A percentile compares a stretch with the other conserved stretches of the same genome.
Conservation (phyloP, 805 yeast genomes). For the Saccharomycopsis sp. region DNA sequence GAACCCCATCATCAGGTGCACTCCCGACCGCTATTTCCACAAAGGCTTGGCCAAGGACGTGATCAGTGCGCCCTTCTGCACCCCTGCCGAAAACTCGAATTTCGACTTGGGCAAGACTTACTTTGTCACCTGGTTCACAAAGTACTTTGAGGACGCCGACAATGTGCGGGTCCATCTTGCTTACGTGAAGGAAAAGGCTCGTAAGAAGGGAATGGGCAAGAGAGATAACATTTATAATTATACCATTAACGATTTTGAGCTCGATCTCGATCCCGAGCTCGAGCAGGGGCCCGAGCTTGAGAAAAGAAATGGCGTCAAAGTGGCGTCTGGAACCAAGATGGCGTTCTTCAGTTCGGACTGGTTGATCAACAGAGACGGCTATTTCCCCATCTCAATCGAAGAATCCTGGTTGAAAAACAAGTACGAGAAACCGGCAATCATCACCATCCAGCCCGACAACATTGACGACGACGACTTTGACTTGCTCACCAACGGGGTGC, state of each 20-base stretch:
- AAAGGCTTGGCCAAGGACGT: slow-evolving; percentile 51
- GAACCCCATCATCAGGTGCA: slow-evolving; percentile 78
- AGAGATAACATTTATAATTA: slow-evolving; percentile 25
- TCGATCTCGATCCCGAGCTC: slow-evolving; percentile 15
- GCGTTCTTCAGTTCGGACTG: slow-evolving; percentile 68
- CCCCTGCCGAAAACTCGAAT: slow-evolving; percentile 55
- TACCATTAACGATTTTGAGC: too few species aligned
- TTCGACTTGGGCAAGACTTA: slow-evolving; percentile 55
- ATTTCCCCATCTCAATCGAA: slow-evolving; percentile 48
- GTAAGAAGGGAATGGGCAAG: slow-evolving; percentile 48
- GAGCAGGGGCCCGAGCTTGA: slow-evolving; percentile 7
- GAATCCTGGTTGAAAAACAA: slow-evolving; percentile 56
- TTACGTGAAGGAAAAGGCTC: slow-evolving; percentile 46
- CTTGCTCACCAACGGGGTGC: slow-evolving; percentile 42
- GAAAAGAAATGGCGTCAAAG: neutral
- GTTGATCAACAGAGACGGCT: slow-evolving; percentile 54
- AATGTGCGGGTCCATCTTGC: slow-evolving; percentile 62
- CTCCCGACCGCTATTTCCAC: slow-evolving; percentile 62
- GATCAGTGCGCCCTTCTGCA: slow-evolving; percentile 73
- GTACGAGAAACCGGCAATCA: slow-evolving; percentile 45
- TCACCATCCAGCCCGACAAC: slow-evolving; percentile 67
- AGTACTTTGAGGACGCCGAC: slow-evolving; percentile 49
- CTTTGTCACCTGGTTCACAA: slow-evolving; percentile 75
- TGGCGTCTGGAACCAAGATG: slow-evolving; percentile 26
- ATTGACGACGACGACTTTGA: slow-evolving; percentile 59